Evolutionary conservation across 108 stramenopile species (phyloP).

Genomic region (Cyclotella distinguenda): DNA sequence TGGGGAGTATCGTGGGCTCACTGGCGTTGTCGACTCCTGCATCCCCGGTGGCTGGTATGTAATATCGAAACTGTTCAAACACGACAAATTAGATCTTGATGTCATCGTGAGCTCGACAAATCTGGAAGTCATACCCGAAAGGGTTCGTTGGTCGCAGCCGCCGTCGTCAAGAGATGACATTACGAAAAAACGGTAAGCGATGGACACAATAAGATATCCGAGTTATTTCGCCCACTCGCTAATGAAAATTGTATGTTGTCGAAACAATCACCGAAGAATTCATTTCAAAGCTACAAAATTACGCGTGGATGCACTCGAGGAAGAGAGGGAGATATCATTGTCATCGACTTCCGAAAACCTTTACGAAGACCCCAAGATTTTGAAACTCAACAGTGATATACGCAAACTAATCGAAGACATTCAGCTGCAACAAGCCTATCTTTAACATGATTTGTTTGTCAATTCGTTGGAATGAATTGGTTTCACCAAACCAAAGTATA

Average conservation of each 20-base stretch:
- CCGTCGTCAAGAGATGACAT: neutral
- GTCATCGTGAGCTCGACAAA: constrained; percentile 18
- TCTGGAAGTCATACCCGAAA: constrained; percentile 26
- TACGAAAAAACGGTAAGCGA: constrained; percentile 15
- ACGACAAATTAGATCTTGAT: constrained; percentile 20
- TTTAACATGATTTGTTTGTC: too few relatives aligned
- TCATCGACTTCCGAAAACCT: too few relatives aligned
- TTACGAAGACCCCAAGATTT: too few relatives aligned
- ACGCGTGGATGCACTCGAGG: constrained; percentile 5
- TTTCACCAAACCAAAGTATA: too few relatives aligned
- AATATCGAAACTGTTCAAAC: constrained; percentile 35
- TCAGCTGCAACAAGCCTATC: too few relatives aligned
- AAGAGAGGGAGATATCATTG: constrained; percentile 21
- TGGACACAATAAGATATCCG: neutral
- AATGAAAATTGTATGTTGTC: neutral
- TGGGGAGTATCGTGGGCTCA: constrained; percentile 41
- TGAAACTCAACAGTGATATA: too few relatives aligned
- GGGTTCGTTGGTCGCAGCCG: neutral
- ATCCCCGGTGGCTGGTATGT: constrained; percentile 49
- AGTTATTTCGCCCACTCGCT: neutral
- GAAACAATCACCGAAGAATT: too few relatives aligned
- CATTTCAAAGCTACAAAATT: constrained; percentile 21
- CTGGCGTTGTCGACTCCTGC: constrained; percentile 17
- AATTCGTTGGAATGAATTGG: too few relatives aligned
- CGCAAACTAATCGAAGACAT: too few relatives aligned